Percentiles rank a stretch among this genome's conserved stretches.
Evolutionary conservation across 495 filamentous ascomycete species (phyloP).

Genomic region (Cairneyella variabilis): DNA sequence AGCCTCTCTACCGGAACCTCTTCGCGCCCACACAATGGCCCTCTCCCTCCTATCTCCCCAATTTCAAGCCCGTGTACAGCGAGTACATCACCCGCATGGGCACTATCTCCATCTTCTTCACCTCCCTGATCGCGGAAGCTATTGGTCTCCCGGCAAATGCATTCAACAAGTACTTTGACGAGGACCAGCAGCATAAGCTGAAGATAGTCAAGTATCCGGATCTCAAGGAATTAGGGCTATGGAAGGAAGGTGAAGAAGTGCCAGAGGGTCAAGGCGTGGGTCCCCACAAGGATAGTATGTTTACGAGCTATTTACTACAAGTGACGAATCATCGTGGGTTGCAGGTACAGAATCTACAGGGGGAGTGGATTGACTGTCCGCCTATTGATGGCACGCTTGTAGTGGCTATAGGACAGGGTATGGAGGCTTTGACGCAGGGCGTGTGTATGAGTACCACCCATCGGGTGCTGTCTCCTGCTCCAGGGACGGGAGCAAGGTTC

Average conservation of each 20-base stretch:
- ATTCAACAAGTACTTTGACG: slow-evolving; percentile 80
- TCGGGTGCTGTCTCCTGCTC: slow-evolving; percentile 63
- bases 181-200: slow-evolving; percentile 79
- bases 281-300: slow-evolving; percentile 91
- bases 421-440: slow-evolving; percentile 86
- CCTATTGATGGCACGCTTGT: slow-evolving; percentile 65
- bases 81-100: slow-evolving; percentile 75
- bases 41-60: slow-evolving; percentile 57
- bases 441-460: slow-evolving; percentile 87
- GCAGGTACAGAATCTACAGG: slow-evolving; percentile 83
- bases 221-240: slow-evolving; percentile 42
- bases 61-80: slow-evolving; percentile 65
- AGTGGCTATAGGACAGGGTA: slow-evolving; percentile 87
- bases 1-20: slow-evolving; percentile 76
- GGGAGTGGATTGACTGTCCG: slow-evolving; percentile 76
- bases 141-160: slow-evolving; percentile 68
- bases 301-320: slow-evolving; percentile 84
- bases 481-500: slow-evolving; percentile 69
- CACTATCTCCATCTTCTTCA: slow-evolving; percentile 68
- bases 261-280: slow-evolving; percentile 69
- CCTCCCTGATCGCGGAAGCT: slow-evolving; percentile 81
- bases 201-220: slow-evolving; percentile 91
- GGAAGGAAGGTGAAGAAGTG: slow-evolving; percentile 33
- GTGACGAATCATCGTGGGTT: slow-evolving; percentile 74
- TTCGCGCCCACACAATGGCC: slow-evolving; percentile 93